Base-by-base conservation (phyloP, 2,329 filamentous ascomycete species). In the Paracamarosporium sp. region DNA sequence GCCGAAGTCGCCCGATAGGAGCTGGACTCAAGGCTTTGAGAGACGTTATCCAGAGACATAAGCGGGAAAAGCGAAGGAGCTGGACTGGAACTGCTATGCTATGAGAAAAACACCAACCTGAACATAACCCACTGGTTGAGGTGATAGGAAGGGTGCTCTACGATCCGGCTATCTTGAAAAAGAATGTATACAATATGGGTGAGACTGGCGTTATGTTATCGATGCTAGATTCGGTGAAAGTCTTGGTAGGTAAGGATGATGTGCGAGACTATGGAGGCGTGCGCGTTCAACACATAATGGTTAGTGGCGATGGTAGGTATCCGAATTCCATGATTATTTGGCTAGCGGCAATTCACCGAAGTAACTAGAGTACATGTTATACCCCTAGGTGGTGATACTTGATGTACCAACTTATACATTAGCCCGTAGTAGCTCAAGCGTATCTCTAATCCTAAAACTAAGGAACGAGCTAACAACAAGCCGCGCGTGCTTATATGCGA, bases 401-500 rank as follows among this genome's bases (percentile, higher is more conserved):
- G 62, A 41, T 67, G 66, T 55, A 58, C 59, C 44, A 55, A 75
- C 57, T 71, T 64, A 20, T 62, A 67, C 25, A 73, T 75, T 28
- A 75, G 65, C 59, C 65, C 74, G 2, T 50, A 76, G 55, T 77
- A 61, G 74, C 59, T 76, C 25, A 68, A 61, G 56, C 61, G 55
- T 54, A 58, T 77, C 6, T 76, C 76, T 61, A 55, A 77, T 63
- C 70, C 68, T 20, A 33, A 70, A 60, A 76, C 71, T 7, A 69
- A 64, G 62, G 57, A 54, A 53, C 57, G 52, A 50, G 72, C 67
- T 48, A 63, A 71, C 25, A 20, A 61, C 11, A 70, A 66, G 56
- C 71, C 61, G 8, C 41, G n/a, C 2, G 22, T 52, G 9, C 30
- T 52, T 8, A 44, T 31, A 8, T 52, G 24, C 7, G 24, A 52